These are phyloP conservation scores for Abelmoschus esculentus DNA, from an alignment of 345 rosid species.

Conservation along the genomic window DNA sequence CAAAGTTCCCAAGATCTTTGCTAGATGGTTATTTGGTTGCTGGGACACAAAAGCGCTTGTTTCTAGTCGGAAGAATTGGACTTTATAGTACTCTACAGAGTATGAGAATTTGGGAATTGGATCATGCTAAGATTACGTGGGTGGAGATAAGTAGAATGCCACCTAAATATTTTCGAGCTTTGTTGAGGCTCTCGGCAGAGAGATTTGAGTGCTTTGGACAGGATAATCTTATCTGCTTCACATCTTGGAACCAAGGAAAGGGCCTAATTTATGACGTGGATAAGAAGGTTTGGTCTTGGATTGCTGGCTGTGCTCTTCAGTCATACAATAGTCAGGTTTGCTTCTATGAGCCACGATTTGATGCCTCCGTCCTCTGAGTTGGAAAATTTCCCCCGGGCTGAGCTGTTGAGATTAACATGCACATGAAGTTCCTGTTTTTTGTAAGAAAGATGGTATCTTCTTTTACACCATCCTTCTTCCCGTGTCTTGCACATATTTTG, in stretches of 20 bases:
- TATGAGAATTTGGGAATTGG: slow-evolving; percentile 97
- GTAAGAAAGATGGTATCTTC: neutral
- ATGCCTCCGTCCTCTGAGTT: slow-evolving; percentile 46
- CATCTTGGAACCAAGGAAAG: slow-evolving; percentile 98
- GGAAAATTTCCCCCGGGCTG: neutral
- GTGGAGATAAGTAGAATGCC: slow-evolving; percentile 96
- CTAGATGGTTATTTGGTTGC: slow-evolving; percentile 94
- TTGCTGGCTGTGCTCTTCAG: slow-evolving; percentile 90
- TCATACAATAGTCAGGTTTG: slow-evolving; percentile 93
- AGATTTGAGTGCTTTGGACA: slow-evolving; percentile 96
- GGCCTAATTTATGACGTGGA: slow-evolving; percentile 87
- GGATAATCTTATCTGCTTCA: slow-evolving; percentile 89
- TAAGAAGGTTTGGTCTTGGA: slow-evolving; percentile 94
- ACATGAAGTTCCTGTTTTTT: neutral
- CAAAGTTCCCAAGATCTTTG: slow-evolving; percentile 84
- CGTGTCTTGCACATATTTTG: neutral
- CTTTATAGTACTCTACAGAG: slow-evolving; percentile 88
- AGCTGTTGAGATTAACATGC: slow-evolving; percentile 1
- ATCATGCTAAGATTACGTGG: slow-evolving; percentile 70
- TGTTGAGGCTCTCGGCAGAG: slow-evolving; percentile 89
- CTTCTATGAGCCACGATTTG: slow-evolving; percentile 96
- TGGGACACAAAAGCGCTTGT: slow-evolving; percentile 80
- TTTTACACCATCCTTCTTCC: neutral
- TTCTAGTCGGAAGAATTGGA: slow-evolving; percentile 91
- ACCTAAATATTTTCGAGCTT: slow-evolving; percentile 74